Conservation (phyloP, 257 asterid genomes). For the Leptodermis oblonga region DNA sequence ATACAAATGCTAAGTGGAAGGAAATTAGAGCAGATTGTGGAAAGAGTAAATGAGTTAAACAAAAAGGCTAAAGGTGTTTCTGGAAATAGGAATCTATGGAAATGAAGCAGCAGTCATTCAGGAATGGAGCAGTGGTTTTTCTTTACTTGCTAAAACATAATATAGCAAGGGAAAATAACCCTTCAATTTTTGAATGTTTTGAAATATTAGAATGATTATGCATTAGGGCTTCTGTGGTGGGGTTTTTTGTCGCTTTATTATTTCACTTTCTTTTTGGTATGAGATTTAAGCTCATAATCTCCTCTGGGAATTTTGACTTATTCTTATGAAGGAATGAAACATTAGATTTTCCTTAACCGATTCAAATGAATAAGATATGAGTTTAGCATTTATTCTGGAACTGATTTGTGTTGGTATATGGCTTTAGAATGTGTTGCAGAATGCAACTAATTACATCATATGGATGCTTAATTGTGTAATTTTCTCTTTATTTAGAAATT, state of each 20-base stretch:
- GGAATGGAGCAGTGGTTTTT: neutral
- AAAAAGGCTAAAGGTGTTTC: neutral
- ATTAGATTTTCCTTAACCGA: neutral
- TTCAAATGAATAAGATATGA: neutral
- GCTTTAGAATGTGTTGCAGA: neutral
- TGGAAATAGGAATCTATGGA: neutral
- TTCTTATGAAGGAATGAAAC: neutral
- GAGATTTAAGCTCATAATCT: neutral
- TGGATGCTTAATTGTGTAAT: neutral
- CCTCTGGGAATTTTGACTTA: neutral
- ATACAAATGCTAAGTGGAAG: neutral
- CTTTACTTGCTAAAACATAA: neutral
- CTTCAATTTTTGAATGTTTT: neutral
- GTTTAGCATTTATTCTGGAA: neutral
- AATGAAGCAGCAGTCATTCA: neutral
- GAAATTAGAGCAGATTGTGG: neutral
- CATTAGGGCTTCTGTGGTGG: neutral
- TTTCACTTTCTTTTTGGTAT: neutral
- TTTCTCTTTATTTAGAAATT: neutral
- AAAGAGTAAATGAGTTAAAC: neutral
- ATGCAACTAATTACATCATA: neutral
- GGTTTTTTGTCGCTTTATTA: neutral
- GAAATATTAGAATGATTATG: neutral
- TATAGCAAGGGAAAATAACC: neutral
- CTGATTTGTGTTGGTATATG: neutral